Percentiles rank a stretch among this genome's conserved stretches.
Conservation (phyloP, 768 basidiomycete species). For the Melanogaster broomeanus region DNA sequence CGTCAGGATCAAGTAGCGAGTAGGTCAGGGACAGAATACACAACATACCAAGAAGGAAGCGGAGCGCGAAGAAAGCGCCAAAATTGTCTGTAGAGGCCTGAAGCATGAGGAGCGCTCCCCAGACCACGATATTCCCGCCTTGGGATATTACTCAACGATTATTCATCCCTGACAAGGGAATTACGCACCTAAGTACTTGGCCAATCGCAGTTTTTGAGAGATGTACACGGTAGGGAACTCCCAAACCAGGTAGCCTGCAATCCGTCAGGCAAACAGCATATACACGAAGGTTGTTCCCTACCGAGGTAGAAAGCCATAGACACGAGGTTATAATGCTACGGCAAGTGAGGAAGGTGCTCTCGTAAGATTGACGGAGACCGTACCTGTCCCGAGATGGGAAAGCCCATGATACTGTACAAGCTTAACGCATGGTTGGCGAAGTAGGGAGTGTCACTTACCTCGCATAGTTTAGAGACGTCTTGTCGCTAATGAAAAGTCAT, state of each 20-base stretch:
- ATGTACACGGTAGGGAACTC: constrained; percentile 70
- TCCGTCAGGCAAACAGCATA: constrained; percentile 1
- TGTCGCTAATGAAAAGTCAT: constrained; percentile 46
- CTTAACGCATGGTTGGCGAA: constrained; percentile 1
- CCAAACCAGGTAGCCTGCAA: constrained; percentile 54
- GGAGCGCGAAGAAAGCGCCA: constrained; percentile 60
- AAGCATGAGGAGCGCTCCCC: constrained; percentile 61
- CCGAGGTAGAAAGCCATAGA: constrained; percentile 67
- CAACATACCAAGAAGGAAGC: constrained; percentile 55
- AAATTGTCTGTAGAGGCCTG: constrained; percentile 60
- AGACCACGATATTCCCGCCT: constrained; percentile 60
- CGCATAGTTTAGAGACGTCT: constrained; percentile 72
- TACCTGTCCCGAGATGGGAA: constrained; percentile 65
- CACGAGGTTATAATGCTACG: constrained; percentile 62
- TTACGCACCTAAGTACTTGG: constrained; percentile 59
- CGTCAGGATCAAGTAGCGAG: background rate
- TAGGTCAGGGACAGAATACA: background rate
- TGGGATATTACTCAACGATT: background rate
- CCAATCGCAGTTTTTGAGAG: constrained; percentile 58
- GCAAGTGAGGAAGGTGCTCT: constrained; percentile 1
- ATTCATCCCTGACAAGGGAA: background rate
- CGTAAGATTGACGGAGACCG: background rate
- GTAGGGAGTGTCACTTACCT: constrained; percentile 37
- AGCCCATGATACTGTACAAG: constrained; percentile 55
- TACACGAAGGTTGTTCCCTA: constrained; percentile 13